Conservation (phyloP, 768 basidiomycete species). For the Suillus weaverae region DNA sequence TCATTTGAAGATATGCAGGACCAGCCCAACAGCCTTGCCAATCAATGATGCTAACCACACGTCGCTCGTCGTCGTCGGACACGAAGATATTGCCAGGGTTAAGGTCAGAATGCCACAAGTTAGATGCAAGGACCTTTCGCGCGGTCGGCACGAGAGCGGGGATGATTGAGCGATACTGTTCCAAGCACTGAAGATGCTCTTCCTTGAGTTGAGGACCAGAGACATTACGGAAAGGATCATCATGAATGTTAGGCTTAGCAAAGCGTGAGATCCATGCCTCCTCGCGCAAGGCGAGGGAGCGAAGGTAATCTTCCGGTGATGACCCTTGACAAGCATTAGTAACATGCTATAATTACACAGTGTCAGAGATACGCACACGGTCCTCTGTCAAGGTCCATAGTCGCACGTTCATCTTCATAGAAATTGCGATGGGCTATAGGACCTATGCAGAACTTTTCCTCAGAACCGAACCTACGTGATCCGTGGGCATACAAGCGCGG, state of each 20-base stretch:
- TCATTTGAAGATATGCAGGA: slow-evolving; percentile 18
- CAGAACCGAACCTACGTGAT: slow-evolving; percentile 16
- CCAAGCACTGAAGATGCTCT: slow-evolving; percentile 21
- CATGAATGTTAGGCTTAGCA: slow-evolving; percentile 16
- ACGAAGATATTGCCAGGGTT: slow-evolving; percentile 28
- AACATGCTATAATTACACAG: not conserved
- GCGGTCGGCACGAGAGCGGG: slow-evolving; percentile 26
- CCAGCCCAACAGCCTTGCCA: slow-evolving; percentile 28
- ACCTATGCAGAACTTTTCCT: slow-evolving; percentile 32
- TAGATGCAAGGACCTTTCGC: slow-evolving; percentile 20
- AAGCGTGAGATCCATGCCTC: slow-evolving; percentile 17
- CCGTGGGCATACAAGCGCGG: slow-evolving; percentile 11
- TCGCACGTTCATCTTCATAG: slow-evolving; percentile 28
- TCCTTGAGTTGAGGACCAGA: slow-evolving; percentile 16
- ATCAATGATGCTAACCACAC: slow-evolving; percentile 28
- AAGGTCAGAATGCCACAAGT: slow-evolving; percentile 34
- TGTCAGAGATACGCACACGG: slow-evolving; percentile 30
- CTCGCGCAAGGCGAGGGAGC: slow-evolving; percentile 22
- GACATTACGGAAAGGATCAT: slow-evolving; percentile 19
- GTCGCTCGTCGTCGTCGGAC: slow-evolving; percentile 14
- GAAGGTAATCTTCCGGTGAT: slow-evolving; percentile 20
- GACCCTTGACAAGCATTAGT: slow-evolving; percentile 15
- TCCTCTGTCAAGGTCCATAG: slow-evolving; percentile 30
- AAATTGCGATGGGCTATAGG: slow-evolving; percentile 29
- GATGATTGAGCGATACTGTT: slow-evolving; percentile 22